Base-by-base conservation (phyloP, 2,329 filamentous ascomycete species). In the Ciborinia camelliae region DNA sequence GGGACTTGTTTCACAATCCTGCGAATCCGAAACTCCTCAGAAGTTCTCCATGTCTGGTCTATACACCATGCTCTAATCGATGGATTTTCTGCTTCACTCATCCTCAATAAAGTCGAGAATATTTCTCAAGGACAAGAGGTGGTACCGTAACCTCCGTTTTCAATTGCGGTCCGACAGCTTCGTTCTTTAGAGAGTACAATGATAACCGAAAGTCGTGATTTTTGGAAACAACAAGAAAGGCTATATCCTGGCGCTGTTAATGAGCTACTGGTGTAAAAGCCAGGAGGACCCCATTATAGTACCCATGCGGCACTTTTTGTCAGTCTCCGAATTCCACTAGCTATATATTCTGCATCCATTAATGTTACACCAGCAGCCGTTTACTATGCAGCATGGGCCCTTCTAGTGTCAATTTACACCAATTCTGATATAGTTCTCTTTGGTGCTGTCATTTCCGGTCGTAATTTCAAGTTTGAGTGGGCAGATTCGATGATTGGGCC, bases 331-430 rank as follows among this genome's bases (percentile, higher is more conserved):
- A 9, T 43, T 9, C 39, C 39, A 43, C 39, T 43, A 18, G 18
- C 39, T 43, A 9, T 9, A 43, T 43, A 43, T n/a, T 47, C 4
- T 10, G 4, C 20, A 18, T 26, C 28, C 30, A 45, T 8, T 23
- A 57, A 50, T 61, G 66, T 60, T 39, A 43, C 51, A 32, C 60
- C 50, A 20, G 50, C 52, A 5, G 35, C 47, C 18, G 9, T 73
- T 15, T 73, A 74, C 39, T 69, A 75, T 52, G 74, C 74, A 1
- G 77, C 76, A 1, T 80, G 78, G 78, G 76, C 71, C 0, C 45
- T 79, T 4, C 59, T 70, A 7, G 58, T 79, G 0, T 69, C 70
- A 1, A 59, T 55, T 15, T 78, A 75, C 62, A 68, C 69, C 9
- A 72, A 74, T 51, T 73, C 74, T 0, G 68, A 76, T 41, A 61